Evolutionary conservation across 2,329 filamentous ascomycete species (phyloP), one percentile per base, ranked within the genome.

Genomic region (Cercospora beticola): DNA sequence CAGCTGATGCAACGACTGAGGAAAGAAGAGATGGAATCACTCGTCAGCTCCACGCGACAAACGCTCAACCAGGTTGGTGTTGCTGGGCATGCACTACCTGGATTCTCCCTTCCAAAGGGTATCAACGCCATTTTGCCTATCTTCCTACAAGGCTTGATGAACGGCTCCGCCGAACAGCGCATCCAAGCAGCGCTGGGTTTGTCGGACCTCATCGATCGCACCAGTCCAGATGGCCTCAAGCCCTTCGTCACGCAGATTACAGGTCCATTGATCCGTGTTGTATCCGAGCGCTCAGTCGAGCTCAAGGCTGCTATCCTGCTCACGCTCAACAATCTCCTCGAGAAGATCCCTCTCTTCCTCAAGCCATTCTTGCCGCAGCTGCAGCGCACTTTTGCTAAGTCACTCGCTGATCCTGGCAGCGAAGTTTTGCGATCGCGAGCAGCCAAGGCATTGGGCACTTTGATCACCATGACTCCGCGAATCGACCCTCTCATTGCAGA

Each of bases 171-270:
- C 16, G 95, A 99, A 5, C 95, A 99, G 82, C 88, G 94, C 78
- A 95, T 93, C 28, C 92, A 96, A 78, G 89, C 95, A 67, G 95
- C 96, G 57, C 85, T 98, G 71, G 95, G 92, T 66, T 96, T 99
- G 74, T 97, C 94, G 2, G 96, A 99, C 78, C 92, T 99, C 73
- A 91, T 98, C 72, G 95, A 98, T 82, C 89, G 95, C 67, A 96
- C 95, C 28, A 94, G 90, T 79, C 88, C 93, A 73, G 90, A 93
- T 68, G 90, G 94, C 21, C 84, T 99, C 71, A 96, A 95, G 81
- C 93, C 94, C 7, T 98, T 96, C 76, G 95, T 99, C 69, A 97
- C 94, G 31, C 94, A 97, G 77, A 97, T 99, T 74, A 98, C 96
- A 5, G 95, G 95, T 78, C 95, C 96, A 23, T 87, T 99, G 64